These are phyloP conservation scores for Fraxinus americana DNA, from an alignment of 257 asterid species.

Conservation along the genomic window DNA sequence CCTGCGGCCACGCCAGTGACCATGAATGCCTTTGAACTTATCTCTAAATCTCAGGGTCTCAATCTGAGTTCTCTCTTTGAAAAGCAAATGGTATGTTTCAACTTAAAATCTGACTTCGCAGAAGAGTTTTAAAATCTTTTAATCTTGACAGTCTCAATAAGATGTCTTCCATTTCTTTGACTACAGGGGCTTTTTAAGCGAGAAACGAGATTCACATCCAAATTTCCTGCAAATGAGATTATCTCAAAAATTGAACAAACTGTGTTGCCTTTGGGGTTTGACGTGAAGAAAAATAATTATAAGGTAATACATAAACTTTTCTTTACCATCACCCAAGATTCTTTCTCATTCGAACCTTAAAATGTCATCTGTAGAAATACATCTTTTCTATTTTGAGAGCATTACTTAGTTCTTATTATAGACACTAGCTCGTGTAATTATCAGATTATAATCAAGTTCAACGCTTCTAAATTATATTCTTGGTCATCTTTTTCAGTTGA, in stretches of 20 bases:
- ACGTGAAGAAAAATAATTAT: slow-evolving; percentile 68
- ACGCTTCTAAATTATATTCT: slow-evolving; percentile 2
- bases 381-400: not conserved
- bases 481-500: slow-evolving; percentile 54
- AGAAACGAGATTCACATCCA: slow-evolving; percentile 79
- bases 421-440: not conserved
- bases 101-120: not conserved
- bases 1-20: slow-evolving; percentile 61
- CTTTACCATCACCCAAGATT: not conserved
- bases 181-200: slow-evolving; percentile 70
- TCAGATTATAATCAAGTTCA: not conserved
- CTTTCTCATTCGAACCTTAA: not conserved
- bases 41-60: slow-evolving; percentile 96
- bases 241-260: slow-evolving; percentile 73
- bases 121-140: not conserved
- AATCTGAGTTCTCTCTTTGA: slow-evolving; percentile 87
- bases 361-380: not conserved
- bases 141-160: not conserved
- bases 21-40: slow-evolving; percentile 96
- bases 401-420: too few relatives aligned
- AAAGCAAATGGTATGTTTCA: slow-evolving; percentile 72
- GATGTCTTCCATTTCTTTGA: slow-evolving; percentile 5
- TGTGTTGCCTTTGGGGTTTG: slow-evolving; percentile 75
- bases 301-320: slow-evolving; percentile 40
- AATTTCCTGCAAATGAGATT: slow-evolving; percentile 64